A percentile compares a stretch with the other conserved stretches of the same genome.
phyloP scores from a whole-genome alignment of 1,284 basidiomycete species.

The Afroboletus lepidellus region DNA sequence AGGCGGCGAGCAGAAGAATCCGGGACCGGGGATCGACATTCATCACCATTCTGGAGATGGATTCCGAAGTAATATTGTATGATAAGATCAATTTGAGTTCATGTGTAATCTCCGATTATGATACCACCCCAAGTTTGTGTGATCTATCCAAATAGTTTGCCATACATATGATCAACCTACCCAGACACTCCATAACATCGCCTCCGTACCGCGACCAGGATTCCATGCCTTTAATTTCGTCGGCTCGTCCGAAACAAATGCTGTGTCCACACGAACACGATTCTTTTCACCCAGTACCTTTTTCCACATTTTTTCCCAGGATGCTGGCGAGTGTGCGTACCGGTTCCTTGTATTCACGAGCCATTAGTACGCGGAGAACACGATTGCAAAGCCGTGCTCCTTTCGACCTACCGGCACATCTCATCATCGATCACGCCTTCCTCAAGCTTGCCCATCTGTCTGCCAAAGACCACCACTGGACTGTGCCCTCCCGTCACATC shows the following conservation, averaged over 20 bases:
- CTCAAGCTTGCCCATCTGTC: neutral
- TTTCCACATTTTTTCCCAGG: slow-evolving; percentile 5
- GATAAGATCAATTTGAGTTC: too few relatives aligned
- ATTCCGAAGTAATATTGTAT: too few relatives aligned
- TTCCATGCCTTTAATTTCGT: neutral
- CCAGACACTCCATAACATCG: slow-evolving; percentile 5
- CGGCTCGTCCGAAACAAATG: neutral
- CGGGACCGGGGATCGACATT: too few relatives aligned
- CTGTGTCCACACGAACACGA: neutral
- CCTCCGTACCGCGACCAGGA: neutral
- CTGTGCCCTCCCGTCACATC: slow-evolving; percentile 11
- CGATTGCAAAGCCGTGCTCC: neutral
- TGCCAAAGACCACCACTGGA: slow-evolving; percentile 2
- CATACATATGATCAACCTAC: neutral
- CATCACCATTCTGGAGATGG: too few relatives aligned
- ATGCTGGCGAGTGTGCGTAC: slow-evolving; percentile 7
- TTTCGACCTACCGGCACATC: neutral
- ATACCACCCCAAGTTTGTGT: neutral
- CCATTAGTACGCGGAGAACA: neutral
- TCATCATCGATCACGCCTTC: slow-evolving; percentile 2
- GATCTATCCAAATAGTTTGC: too few relatives aligned
- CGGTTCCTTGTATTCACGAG: neutral
- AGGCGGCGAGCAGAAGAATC: too few relatives aligned
- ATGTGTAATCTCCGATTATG: too few relatives aligned
- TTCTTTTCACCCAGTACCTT: neutral